Evolutionary conservation across 2,329 filamentous ascomycete genomes (phyloP).

Genomic region (Arthroderma sp.): DNA sequence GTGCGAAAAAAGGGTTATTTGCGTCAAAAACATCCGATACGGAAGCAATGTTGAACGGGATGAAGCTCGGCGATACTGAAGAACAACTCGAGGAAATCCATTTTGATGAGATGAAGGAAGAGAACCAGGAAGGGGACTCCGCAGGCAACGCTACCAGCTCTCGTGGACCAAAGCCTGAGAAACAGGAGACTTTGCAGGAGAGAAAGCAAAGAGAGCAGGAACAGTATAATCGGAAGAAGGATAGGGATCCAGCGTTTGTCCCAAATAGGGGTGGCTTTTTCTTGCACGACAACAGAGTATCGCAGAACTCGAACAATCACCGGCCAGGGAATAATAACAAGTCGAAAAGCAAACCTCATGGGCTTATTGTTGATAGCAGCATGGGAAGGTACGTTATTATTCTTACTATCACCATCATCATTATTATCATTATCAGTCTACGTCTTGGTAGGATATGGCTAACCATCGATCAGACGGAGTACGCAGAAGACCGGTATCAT

Average conservation of each 20-base stretch:
- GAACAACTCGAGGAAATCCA: slow-evolving; percentile 34
- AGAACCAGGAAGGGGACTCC: slow-evolving; percentile 16
- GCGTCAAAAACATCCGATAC: slow-evolving; percentile 39
- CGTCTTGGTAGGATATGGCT: not conserved
- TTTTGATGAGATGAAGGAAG: slow-evolving; percentile 35
- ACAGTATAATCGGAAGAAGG: slow-evolving; percentile 75
- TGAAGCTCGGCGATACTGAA: slow-evolving; percentile 34
- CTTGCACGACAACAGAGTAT: slow-evolving; percentile 74
- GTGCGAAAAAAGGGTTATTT: slow-evolving; percentile 19
- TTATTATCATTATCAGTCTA: not conserved
- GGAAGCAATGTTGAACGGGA: slow-evolving; percentile 47
- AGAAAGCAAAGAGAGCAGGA: slow-evolving; percentile 74
- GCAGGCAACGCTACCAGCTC: slow-evolving; percentile 28
- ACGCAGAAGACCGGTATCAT: slow-evolving; percentile 39
- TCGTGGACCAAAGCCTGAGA: slow-evolving; percentile 18
- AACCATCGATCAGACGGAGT: slow-evolving; percentile 22
- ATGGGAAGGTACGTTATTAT: slow-evolving; percentile 28
- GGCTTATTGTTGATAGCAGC: slow-evolving; percentile 31
- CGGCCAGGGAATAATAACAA: slow-evolving; percentile 42
- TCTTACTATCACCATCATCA: not conserved
- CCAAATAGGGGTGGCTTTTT: slow-evolving; percentile 92
- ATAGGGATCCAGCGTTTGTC: slow-evolving; percentile 84
- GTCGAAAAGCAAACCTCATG: slow-evolving; percentile 44
- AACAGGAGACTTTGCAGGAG: slow-evolving; percentile 49
- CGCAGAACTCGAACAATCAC: slow-evolving; percentile 53